phyloP scores from a whole-genome alignment of 306 rosid species.

The Parietaria judaica region DNA sequence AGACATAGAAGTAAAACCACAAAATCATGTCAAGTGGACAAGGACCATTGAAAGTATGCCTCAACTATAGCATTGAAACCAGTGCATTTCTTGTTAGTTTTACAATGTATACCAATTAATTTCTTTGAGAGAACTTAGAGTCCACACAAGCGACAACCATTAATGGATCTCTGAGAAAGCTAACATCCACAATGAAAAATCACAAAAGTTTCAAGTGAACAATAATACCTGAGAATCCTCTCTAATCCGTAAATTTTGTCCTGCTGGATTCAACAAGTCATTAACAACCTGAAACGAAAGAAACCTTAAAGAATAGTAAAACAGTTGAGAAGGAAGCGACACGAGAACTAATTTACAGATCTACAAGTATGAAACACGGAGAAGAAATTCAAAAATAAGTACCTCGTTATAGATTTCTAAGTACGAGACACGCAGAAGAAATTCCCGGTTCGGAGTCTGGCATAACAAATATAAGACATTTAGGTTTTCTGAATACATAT shows the following conservation, averaged over 20 bases:
- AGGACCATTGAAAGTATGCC: background rate
- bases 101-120: background rate
- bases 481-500: slow-evolving; percentile 25
- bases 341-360: slow-evolving; percentile 11
- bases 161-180: slow-evolving; percentile 1
- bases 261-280: slow-evolving; percentile 93
- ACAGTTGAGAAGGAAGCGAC: slow-evolving; percentile 16
- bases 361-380: background rate
- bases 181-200: slow-evolving; percentile 16
- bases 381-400: slow-evolving; percentile 20
- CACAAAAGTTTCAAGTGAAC: slow-evolving; percentile 11
- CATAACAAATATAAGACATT: slow-evolving; percentile 22
- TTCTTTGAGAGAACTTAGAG: no score
- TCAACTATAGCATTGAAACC: background rate
- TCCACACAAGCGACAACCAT: background rate
- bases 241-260: slow-evolving; percentile 94
- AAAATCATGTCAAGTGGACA: background rate
- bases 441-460: slow-evolving; percentile 97
- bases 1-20: no score
- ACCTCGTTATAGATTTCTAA: slow-evolving; percentile 99
- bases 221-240: slow-evolving; percentile 87
- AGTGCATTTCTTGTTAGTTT: slow-evolving; percentile 1
- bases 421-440: slow-evolving; percentile 90
- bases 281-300: slow-evolving; percentile 76
- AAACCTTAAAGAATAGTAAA: slow-evolving; percentile 18